Evolutionary conservation across 2,329 filamentous ascomycete species (phyloP), one percentile per base, ranked within the genome.

Genomic region (Cercospora canescens): DNA sequence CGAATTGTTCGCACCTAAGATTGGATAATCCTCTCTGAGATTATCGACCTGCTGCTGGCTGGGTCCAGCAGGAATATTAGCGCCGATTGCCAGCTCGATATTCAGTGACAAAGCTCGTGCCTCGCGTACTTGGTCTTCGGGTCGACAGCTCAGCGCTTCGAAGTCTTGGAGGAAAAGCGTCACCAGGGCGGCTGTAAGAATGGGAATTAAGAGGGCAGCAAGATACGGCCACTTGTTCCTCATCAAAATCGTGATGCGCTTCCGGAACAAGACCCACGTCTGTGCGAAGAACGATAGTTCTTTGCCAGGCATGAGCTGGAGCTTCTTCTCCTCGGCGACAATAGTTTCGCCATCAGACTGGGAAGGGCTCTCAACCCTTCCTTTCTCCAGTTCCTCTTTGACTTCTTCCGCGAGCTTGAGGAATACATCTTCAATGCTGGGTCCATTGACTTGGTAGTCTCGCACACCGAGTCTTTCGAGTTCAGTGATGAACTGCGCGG

Each of bases 371-470:
- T 68, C 39, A 21, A 62, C 68, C 14, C 67, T 63, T 24, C 72
- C 70, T 28, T 75, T 74, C 45, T 79, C 79, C 16, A 63, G 74
- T 67, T 90, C 86, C 6, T 84, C 84, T 64, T 83, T 85, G 66
- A 93, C 86, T 76, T 97, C 93, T 74, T 94, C 91, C 0, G 93
- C 92, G 41, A 97, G 84, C 70, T 92, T 89, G 26, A 97, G 81
- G 78, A 97, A 97, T 0, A 97, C 93, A 71, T 97, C 93, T 76
- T 97, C 94, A 45, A 97, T 93, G 0, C 92, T 96, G 0, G 94
- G 94, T 0, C 93, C 93, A 16, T 91, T 91, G 70, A 97, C 91
- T 65, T 93, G 89, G 76, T 96, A 97, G 65, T 96, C 91, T 16
- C 84, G 83, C 45, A 96, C 84, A 0, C 88, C 87, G 1, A 84